Evolutionary conservation across 2,329 filamentous ascomycete genomes (phyloP), one percentile per base, ranked within the genome.

Genomic region (Gliomastix tumulicola): DNA sequence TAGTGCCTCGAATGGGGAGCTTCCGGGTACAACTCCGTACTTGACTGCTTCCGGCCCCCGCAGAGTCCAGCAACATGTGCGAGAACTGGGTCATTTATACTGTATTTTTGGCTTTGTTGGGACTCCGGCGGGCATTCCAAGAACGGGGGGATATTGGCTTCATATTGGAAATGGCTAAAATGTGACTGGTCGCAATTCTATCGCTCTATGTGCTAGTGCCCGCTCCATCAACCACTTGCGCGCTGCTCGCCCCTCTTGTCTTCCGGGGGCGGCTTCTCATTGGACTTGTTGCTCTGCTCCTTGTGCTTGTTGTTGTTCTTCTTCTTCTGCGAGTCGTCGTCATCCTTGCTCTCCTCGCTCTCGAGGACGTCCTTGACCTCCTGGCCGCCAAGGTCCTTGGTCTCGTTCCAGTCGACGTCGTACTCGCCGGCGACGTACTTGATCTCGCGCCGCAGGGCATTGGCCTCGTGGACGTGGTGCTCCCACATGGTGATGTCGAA

Each of bases 331-430:
- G 57, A 49, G 7, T 59, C 53, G 6, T 60, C 52, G n/a, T 64
- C 59, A 0, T 68, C 62, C n/a, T 61, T 54, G 10, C 49, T 48
- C 17, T 52, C 48, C 51, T 78, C 74, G 41, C 71, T 62, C 42
- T 76, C 73, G 21, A 81, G 54, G 13, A 69, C 69, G 47, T 76
- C 63, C 55, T 69, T 71, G 1, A 79, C 71, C 21, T 83, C 72
- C 48, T 82, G 76, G n/a, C 75, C 75, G 11, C 77, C 79, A 35
- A 90, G 76, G 46, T 94, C 85, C 43, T 66, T 66, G 42, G 69
- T 72, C 63, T 92, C 87, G 49, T 94, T 77, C 86, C 88, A 95
- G 35, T 90, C 86, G 7, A 89, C 86, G 48, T 94, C 88, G 55
- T 95, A 95, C 60, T 95, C 88, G 22, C 80, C 76, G 0, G 89